Evolutionary conservation across 208 protist species (phyloP), one percentile per base, ranked within the genome.

Genomic region (Acanthamoeba quina): DNA sequence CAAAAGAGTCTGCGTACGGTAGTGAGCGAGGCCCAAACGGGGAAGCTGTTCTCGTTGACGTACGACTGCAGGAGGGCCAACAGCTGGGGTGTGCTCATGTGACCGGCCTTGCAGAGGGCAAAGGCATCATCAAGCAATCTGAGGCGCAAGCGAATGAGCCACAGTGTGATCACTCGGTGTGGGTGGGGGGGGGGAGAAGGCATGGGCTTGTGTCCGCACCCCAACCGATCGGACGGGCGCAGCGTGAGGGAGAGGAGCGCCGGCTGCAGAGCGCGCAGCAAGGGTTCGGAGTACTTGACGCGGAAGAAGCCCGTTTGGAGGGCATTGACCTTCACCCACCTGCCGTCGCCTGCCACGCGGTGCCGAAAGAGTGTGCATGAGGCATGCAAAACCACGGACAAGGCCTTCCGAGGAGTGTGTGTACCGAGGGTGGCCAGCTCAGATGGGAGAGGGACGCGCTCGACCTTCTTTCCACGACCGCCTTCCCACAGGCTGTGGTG

Each of bases 301-400:
- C 89, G 44, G 72, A 93, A 93, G 72, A 93, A 93, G 24, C 89
- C 89, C 19, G 68, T 83, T 41, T 93, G 89, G 5, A 26, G 34
- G n/a, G 89, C 89, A 37, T 93, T 93, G 70, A 62, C 47, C 34
- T 93, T 93, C n/a, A 93, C 56, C 89, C 89, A 93, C 13, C 17
- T 44, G 31, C 44, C 49, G 5, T 78, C 88, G n/a, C 52, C 88
- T 93, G 26, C 11, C 47, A 58, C 2, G 21, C 3, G n/a, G 21
- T 1, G 11, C 68, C 15, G 24, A 29, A 76, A 21, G 68, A 17
- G 47, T 1, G 2, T 3, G 2, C 3, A 78, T 13, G n/a, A 37
- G 70, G n/a, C 13, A n/a, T 2, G 5, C 4, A n/a, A 64, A 26
- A 26, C 19, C 19, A 64, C 13, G 58, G 58, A 26, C 19, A 64